Evolutionary conservation across 1,139 yeast genomes (phyloP), one percentile per base, ranked within the genome.

Genomic region (Yamadazyma conglobata): DNA sequence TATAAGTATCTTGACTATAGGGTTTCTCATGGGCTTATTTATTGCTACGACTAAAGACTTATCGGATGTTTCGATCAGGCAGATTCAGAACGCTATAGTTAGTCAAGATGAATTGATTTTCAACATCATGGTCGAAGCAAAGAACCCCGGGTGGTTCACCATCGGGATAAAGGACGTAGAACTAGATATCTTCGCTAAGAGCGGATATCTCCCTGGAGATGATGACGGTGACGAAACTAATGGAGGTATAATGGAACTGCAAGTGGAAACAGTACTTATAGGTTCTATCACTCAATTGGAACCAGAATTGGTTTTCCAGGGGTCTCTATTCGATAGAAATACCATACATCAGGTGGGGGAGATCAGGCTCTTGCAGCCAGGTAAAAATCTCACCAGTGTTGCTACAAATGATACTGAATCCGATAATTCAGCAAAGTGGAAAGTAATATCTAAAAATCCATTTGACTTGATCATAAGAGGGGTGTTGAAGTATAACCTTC

Each of bases 381-480:
- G 96, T 7, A 66, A 65, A 36, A 77, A 79, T 45, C 58, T 76
- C 13, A 75, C 88, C 1, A 23, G 41, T 35, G 33, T 24, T 10
- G 29, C 22, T 11, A 12, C 22, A 7, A 17, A 15, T 9, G 42
- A 35, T 4, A 45, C 54, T 9, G 48, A 39, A 11, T 60, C 60
- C 5, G 73, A 68, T 40, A 68, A 70, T 38, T 70, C 70, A 35
- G 67, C 61, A 48, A 77, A 78, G 50, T 89, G 98, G 98, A 74
- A 76, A 33, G 64, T 70, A 13, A 77, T 91, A 12, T 77, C 84
- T 15, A 75, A 77, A 41, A 77, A 86, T 48, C 95, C 96, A 9
- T 89, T 89, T 55, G 96, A 88, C 40, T 63, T 89, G 46, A 83
- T 88, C 16, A 68, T 89, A 2, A 68, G 95, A 27, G 98, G 98